Evolutionary conservation across 2,329 filamentous ascomycete genomes (phyloP).

Genomic region (Penicillium sp.): DNA sequence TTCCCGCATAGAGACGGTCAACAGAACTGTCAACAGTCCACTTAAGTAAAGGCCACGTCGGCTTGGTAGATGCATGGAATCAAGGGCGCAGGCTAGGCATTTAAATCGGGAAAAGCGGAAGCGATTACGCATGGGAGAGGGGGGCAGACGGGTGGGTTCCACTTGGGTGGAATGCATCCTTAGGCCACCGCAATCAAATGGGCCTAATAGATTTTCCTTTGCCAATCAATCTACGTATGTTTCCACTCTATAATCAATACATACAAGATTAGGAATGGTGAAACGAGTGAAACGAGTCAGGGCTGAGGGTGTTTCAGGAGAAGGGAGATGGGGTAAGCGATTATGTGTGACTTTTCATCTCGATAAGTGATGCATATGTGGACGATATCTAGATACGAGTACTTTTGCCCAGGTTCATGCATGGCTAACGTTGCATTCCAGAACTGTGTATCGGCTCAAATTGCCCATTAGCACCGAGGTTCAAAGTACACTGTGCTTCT

Average conservation of each 20-base stretch:
- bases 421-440: not conserved
- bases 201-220: not conserved
- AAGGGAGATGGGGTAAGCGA: not conserved
- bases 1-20: slow-evolving; percentile 10
- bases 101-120: slow-evolving; percentile 12
- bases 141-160: not conserved
- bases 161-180: slow-evolving; percentile 22
- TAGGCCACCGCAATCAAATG: not conserved
- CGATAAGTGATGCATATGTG: not conserved
- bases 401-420: not conserved
- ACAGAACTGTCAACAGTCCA: not conserved
- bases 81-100: slow-evolving; percentile 6
- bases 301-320: not conserved
- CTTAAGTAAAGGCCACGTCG: slow-evolving; percentile 15
- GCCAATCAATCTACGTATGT: not conserved
- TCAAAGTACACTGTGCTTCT: not conserved
- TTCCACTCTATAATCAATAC: not conserved
- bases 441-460: not conserved
- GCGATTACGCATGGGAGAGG: slow-evolving; percentile 16
- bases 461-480: no score
- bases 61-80: not conserved
- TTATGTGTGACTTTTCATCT: not conserved
- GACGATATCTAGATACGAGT: not conserved
- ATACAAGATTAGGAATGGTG: not conserved
- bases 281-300: not conserved